phyloP scores from a whole-genome alignment of 192 early-diverging fungal genomes.

The Linnemannia exigua region DNA sequence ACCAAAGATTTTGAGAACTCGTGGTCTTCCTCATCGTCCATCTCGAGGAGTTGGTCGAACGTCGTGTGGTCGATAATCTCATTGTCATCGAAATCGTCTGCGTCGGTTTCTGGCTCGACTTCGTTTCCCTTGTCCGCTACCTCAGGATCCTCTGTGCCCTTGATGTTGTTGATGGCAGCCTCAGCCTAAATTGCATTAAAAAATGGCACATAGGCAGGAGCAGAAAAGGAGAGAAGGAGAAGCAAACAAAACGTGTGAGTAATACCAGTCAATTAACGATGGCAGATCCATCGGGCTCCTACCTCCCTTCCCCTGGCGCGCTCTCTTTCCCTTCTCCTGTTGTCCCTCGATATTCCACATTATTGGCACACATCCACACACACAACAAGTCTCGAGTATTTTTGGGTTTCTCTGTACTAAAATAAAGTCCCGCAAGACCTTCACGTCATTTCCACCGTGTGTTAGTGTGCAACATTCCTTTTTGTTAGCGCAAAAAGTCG shows the following conservation, averaged over 20 bases:
- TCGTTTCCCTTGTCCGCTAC: slow-evolving; percentile 22
- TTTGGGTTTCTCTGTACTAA: slow-evolving; percentile 29
- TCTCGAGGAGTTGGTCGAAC: slow-evolving; percentile 92
- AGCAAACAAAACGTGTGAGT: not conserved
- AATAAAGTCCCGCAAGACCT: slow-evolving; percentile 22
- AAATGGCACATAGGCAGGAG: not conserved
- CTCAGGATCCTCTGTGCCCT: slow-evolving; percentile 9
- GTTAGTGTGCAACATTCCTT: slow-evolving; percentile 1
- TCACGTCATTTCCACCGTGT: slow-evolving; percentile 7
- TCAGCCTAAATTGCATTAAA: slow-evolving; percentile 27
- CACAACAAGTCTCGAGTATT: slow-evolving; percentile 13
- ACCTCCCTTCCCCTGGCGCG: too few relatives aligned
- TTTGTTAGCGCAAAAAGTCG: not conserved
- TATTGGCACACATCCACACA: not conserved
- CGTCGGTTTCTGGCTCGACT: slow-evolving; percentile 30
- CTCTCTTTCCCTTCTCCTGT: not conserved
- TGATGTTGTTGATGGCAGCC: slow-evolving; percentile 8
- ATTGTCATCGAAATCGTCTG: slow-evolving; percentile 26
- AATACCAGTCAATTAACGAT: not conserved
- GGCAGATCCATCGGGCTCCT: slow-evolving; percentile 4
- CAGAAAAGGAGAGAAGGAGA: not conserved
- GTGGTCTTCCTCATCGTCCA: slow-evolving; percentile 94
- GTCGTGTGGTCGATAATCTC: slow-evolving; percentile 81
- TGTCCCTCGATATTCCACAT: not conserved
- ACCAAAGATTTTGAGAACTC: slow-evolving; percentile 87